These are phyloP conservation scores for Pueraria montana DNA, from an alignment of 306 rosid genomes.

Conservation along the genomic window DNA sequence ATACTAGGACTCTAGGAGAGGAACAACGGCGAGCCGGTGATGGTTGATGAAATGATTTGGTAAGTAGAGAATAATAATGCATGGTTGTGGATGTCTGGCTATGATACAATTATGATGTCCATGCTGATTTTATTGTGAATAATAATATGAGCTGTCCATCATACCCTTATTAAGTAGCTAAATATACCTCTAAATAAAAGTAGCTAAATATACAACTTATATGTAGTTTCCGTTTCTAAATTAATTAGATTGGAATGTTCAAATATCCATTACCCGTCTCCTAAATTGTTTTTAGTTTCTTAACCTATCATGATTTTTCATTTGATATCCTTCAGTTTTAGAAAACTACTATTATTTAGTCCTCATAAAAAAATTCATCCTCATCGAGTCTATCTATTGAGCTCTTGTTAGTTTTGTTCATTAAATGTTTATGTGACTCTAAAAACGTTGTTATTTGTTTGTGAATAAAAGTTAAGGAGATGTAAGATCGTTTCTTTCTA, in stretches of 20 bases:
- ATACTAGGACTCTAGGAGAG: neutral
- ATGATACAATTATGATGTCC: slow-evolving; percentile 15
- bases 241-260: neutral
- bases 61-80: slow-evolving; percentile 35
- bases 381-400: too few relatives aligned
- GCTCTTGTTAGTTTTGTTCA: too few relatives aligned
- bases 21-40: slow-evolving; percentile 34
- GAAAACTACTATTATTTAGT: too few relatives aligned
- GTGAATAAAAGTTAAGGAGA: neutral
- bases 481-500: neutral
- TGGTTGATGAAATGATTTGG: slow-evolving; percentile 37
- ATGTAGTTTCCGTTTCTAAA: neutral
- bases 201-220: neutral
- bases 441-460: neutral
- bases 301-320: too few relatives aligned
- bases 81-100: neutral
- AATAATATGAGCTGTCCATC: slow-evolving; percentile 25
- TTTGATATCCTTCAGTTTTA: too few relatives aligned
- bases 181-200: neutral
- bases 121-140: slow-evolving; percentile 4
- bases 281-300: too few relatives aligned
- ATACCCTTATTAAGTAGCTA: neutral
- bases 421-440: too few relatives aligned
- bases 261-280: neutral
- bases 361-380: too few relatives aligned